A percentile compares a stretch with the other conserved stretches of the same genome.
Conservation (phyloP, 768 basidiomycete species). For the Guyanaporus albipodus region DNA sequence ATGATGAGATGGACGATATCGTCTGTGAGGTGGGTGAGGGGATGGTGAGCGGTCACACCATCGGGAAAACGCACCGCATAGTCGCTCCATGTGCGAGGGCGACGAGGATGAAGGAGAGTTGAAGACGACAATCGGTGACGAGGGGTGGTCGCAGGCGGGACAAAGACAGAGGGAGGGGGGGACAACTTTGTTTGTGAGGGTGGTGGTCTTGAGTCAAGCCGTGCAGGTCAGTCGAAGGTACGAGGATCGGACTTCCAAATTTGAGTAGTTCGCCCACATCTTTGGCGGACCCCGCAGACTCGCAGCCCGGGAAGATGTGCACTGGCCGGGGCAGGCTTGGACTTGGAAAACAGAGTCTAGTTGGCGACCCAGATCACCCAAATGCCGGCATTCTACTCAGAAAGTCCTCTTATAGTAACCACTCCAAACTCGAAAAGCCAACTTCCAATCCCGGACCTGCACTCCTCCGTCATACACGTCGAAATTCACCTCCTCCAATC, state of each 20-base stretch:
- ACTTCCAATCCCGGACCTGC: slow-evolving; percentile 68
- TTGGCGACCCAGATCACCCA: slow-evolving; percentile 13
- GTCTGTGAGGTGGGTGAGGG: slow-evolving; percentile 30
- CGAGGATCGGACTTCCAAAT: slow-evolving; percentile 36
- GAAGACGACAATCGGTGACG: slow-evolving; percentile 7
- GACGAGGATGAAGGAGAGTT: too few relatives aligned
- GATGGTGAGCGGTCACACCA: slow-evolving; percentile 4
- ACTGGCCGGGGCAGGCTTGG: too few relatives aligned
- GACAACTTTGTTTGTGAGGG: slow-evolving; percentile 30
- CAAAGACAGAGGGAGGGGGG: background rate
- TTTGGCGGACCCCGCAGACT: slow-evolving; percentile 30
- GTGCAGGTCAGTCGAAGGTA: slow-evolving; percentile 29
- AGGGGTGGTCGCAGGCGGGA: too few relatives aligned
- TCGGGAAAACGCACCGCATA: slow-evolving; percentile 52
- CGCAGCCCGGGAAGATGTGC: slow-evolving; percentile 8
- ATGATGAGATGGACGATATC: slow-evolving; percentile 74
- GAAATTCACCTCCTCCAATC: slow-evolving; percentile 68
- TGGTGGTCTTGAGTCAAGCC: slow-evolving; percentile 34
- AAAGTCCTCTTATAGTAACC: slow-evolving; percentile 43
- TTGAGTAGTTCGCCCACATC: slow-evolving; percentile 26
- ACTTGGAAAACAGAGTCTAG: slow-evolving; percentile 1
- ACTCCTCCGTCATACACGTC: slow-evolving; percentile 64
- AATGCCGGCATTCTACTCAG: slow-evolving; percentile 34
- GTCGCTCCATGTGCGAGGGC: slow-evolving; percentile 37
- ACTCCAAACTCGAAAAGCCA: slow-evolving; percentile 70